These are phyloP conservation scores for Leccinum ochraceum DNA, from an alignment of 768 basidiomycete species.

Conservation along the genomic window DNA sequence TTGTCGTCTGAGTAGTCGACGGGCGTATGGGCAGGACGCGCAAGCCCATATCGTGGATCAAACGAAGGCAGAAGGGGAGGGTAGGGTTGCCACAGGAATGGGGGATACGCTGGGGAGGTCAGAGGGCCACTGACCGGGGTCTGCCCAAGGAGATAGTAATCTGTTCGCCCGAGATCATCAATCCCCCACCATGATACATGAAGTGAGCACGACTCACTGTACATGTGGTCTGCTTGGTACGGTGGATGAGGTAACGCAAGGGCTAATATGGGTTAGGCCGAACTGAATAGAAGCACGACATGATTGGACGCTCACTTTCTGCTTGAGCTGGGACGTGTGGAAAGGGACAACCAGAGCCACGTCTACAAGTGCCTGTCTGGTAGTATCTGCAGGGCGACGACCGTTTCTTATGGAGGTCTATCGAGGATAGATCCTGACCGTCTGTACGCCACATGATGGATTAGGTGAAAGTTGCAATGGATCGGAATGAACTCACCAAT, in stretches of 20 bases:
- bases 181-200: background rate
- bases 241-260: conserved; percentile 10
- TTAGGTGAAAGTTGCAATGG: conserved; percentile 2
- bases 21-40: conserved; percentile 6
- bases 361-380: conserved; percentile 28
- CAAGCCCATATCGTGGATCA: conserved; percentile 17
- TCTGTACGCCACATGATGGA: conserved; percentile 15
- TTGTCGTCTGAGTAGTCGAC: conserved; percentile 27
- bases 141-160: conserved; percentile 19
- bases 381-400: conserved; percentile 27
- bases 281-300: background rate
- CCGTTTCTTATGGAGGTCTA: conserved; percentile 10
- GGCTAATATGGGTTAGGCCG: conserved; percentile 17
- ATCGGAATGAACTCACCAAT: conserved; percentile 18
- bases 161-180: conserved; percentile 17
- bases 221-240: conserved; percentile 19
- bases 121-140: conserved; percentile 21
- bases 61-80: conserved; percentile 19
- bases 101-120: conserved; percentile 16
- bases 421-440: conserved; percentile 5
- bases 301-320: conserved; percentile 18
- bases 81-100: conserved; percentile 35
- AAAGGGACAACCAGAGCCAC: conserved; percentile 30
- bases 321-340: conserved; percentile 15
- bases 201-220: conserved; percentile 16